Evolutionary conservation across 2,329 filamentous ascomycete genomes (phyloP), one percentile per base, ranked within the genome.

Genomic region (Aspergillus sojae): DNA sequence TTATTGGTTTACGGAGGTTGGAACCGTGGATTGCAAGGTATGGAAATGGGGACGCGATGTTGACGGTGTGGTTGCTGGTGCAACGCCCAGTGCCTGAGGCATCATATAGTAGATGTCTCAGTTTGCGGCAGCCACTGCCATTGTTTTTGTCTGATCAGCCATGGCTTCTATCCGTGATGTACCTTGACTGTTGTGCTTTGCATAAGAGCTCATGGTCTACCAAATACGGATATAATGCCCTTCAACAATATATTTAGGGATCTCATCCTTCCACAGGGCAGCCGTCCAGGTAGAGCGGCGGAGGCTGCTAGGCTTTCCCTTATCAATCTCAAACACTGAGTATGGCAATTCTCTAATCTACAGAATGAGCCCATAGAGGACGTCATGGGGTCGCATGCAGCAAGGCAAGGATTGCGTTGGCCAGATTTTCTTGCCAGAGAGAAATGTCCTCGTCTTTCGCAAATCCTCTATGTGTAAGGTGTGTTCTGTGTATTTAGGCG

Each of bases 51-150:
- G 61, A 67, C 66, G 66, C 63, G 66, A 64, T 69, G 66, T 68
- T 69, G 67, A 69, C n/a, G 62, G 21, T 5, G 54, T 45, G 57
- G 67, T 68, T 69, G 66, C 64, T 65, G n/a, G 63, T 39, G 66
- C 67, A 69, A 69, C 67, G 57, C 5, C 0, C 34, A 1, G 26
- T 52, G 59, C 64, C 67, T 67, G 11, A 65, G 66, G 63, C 66
- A 63, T 5, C 4, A n/a, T 19, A 11, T 10, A 19, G 12, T 50
- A 26, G 5, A 19, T 50, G 26, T 16, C 14, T 26, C 46, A 50
- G 7, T 10, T 46, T 11, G n/a, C n/a, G 11, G 43, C 43, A 23
- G 10, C 10, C 11, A 12, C 43, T 46, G 10, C 43, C 21, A 43
- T n/a, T 7, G 19, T n/a, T 43, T n/a, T n/a, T 21, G 21, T 46